Conservation (phyloP, 176 grass and related monocot genomes). For the Leersia perrieri region DNA sequence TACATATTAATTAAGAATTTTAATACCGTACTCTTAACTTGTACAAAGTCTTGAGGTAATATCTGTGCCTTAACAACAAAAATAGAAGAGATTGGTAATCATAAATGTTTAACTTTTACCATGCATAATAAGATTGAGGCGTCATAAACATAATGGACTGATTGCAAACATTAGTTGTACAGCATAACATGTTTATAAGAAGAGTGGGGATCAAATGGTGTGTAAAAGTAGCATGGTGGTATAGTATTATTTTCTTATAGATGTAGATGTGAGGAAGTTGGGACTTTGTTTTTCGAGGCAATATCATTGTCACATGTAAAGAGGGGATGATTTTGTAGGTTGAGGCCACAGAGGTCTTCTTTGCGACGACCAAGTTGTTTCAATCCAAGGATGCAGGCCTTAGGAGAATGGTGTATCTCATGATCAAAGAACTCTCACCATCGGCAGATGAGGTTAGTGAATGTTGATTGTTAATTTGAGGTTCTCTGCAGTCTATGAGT, state of each 20-base stretch:
- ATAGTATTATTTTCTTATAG: neutral
- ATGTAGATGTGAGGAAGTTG: neutral
- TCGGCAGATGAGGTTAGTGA: constrained; percentile 80
- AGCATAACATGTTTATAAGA: neutral
- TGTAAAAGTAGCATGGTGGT: neutral
- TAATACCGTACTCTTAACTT: neutral
- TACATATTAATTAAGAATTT: neutral
- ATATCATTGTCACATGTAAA: neutral
- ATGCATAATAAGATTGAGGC: neutral
- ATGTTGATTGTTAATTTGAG: neutral
- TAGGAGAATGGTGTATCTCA: constrained; percentile 99
- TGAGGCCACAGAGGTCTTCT: constrained; percentile 95
- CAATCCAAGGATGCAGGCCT: constrained; percentile 94
- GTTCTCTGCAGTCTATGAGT: neutral
- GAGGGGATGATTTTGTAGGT: constrained; percentile 48
- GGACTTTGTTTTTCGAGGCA: neutral
- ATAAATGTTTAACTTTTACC: neutral
- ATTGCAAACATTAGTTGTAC: neutral
- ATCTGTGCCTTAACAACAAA: neutral
- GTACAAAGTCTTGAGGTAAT: neutral
- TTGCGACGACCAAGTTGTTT: constrained; percentile 93
- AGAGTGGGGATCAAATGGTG: neutral
- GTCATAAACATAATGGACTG: neutral
- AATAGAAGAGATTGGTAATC: neutral
- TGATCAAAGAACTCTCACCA: constrained; percentile 98